Percentiles rank a stretch among this genome's conserved stretches.
These are phyloP conservation scores for Monoraphidium neglectum DNA, from an alignment of 139 green algal genomes.

Conservation along the genomic window DNA sequence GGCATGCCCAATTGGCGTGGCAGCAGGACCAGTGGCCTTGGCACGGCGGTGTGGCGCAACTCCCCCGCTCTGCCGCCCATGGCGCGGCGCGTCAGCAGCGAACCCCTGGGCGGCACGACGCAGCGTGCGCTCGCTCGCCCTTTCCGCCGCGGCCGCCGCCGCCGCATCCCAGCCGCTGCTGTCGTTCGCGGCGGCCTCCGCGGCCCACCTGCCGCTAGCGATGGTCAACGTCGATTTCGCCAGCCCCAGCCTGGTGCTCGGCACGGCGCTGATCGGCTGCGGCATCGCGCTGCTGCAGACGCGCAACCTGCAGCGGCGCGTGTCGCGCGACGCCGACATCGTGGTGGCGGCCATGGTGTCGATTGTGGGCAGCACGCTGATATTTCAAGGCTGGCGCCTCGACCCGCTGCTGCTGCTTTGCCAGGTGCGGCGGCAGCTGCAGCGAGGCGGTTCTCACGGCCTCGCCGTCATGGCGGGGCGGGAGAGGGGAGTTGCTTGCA, in stretches of 20 bases:
- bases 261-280: conserved; percentile 52
- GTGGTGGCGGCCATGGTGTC: conserved; percentile 67
- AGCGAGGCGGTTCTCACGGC: background rate
- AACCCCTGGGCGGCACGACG: background rate
- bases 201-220: conserved; percentile 23
- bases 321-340: conserved; percentile 68
- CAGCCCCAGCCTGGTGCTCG: conserved; percentile 57
- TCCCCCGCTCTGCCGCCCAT: no score
- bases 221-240: conserved; percentile 79
- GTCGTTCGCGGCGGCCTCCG: background rate
- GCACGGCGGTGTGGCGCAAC: no score
- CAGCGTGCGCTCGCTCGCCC: no score
- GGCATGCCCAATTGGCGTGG: no score
- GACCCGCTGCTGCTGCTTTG: conserved; percentile 71
- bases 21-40: no score
- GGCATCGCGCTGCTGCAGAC: conserved; percentile 64
- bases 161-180: background rate
- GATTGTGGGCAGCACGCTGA: conserved; percentile 69
- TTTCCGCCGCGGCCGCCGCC: background rate
- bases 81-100: background rate
- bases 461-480: background rate
- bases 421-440: conserved; percentile 36
- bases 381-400: conserved; percentile 75
- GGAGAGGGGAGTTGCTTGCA: background rate
- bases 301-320: conserved; percentile 52